Evolutionary conservation across 768 basidiomycete genomes (phyloP), one percentile per base, ranked within the genome.

Genomic region (Dictyophora rubrovolvata): DNA sequence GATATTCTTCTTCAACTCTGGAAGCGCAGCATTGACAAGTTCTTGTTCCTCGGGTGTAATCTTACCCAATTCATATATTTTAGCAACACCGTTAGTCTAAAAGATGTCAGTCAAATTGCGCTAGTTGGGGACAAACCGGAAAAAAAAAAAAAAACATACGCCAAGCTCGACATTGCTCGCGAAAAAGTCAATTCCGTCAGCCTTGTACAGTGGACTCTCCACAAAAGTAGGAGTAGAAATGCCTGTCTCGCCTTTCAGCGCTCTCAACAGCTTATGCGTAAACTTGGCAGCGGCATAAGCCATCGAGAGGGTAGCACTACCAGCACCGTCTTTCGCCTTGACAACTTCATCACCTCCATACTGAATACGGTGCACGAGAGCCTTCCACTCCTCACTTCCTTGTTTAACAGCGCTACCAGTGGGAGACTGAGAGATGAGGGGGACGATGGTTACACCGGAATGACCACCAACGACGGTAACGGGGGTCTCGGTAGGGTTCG

Each of bases 341-440:
- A 98, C 95, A 63, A 97, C 94, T 75, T 97, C 94, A 67, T 99
- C 95, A 74, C 95, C 95, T 70, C 95, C 95, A 65, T 83, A 98
- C 71, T 99, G 95, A 69, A 98, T 97, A 59, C 95, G 83, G 77
- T 95, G 75, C 57, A 99, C 86, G 63, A 97, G 79, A 69, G 84
- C 82, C 28, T 82, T 77, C 68, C 86, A 87, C 36, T 70, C 77
- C 70, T 92, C 89, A 61, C 89, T 87, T 5, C 57, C 57, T n/a
- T n/a, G 57, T 51, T 77, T 73, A 69, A 97, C 74, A n/a, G 67
- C 71, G 73, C 87, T 85, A 63, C 89, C 91, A 63, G 82, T 70
- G 36, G 72, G 56, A 33, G 79, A 79, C 73, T 99, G 95, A 18
- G 90, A 93, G 66, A 99, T 84, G 54, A 99, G 81, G 42, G 95